Conservation (phyloP, 495 filamentous ascomycete genomes). For the Tuber microsphaerosporum region DNA sequence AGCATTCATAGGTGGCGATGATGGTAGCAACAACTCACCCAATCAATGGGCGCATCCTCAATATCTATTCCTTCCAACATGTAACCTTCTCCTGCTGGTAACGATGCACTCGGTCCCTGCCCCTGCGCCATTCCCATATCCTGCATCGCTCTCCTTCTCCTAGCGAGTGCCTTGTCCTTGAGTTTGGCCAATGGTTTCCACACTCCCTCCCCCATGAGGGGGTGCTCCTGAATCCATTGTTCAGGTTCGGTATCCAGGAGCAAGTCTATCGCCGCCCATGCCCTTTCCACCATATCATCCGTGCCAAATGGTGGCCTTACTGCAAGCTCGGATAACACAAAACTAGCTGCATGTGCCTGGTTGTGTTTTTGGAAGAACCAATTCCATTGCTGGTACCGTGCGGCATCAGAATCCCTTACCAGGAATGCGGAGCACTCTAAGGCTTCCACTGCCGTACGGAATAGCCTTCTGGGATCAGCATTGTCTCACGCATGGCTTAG, state of each 20-base stretch:
- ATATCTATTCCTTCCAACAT: constrained; percentile 1
- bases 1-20: not conserved
- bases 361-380: constrained; percentile 79
- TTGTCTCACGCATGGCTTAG: constrained; percentile 51
- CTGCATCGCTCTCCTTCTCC: constrained; percentile 49
- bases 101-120: not conserved
- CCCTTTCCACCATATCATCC: constrained; percentile 59
- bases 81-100: not conserved
- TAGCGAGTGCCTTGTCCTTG: constrained; percentile 58
- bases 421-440: constrained; percentile 65
- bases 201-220: constrained; percentile 48
- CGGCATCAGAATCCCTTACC: constrained; percentile 54
- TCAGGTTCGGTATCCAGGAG: constrained; percentile 51
- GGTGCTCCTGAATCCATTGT: constrained; percentile 47
- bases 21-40: constrained; percentile 18
- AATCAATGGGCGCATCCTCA: constrained; percentile 31
- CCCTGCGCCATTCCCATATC: not conserved
- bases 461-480: constrained; percentile 51
- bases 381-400: constrained; percentile 53
- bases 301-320: constrained; percentile 57
- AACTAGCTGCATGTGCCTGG: constrained; percentile 75
- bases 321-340: constrained; percentile 70
- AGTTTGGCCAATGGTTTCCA: constrained; percentile 70
- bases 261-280: constrained; percentile 65
- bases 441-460: constrained; percentile 66